Percentiles rank a stretch among this genome's conserved stretches.
phyloP scores from a whole-genome alignment of 164 flowering plant genomes.

The Magnolia changhungtana region DNA sequence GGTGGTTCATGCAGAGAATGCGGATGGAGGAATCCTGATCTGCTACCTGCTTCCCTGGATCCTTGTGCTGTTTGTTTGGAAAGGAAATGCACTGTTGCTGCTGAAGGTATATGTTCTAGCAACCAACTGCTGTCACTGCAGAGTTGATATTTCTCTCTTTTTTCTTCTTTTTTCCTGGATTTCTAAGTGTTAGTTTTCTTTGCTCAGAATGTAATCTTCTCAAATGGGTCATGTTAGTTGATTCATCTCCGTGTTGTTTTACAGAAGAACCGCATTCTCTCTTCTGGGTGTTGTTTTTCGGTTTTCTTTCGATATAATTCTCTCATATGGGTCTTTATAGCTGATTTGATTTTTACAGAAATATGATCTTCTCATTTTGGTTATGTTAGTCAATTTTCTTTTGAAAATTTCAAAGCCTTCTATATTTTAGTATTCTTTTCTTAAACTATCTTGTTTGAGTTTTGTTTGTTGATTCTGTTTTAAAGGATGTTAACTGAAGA shows the following conservation, averaged over 20 bases:
- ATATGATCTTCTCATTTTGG: neutral
- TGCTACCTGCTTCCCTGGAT: constrained; percentile 45
- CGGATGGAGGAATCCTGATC: constrained; percentile 66
- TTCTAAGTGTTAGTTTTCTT: neutral
- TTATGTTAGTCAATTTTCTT: neutral
- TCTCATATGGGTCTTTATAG: neutral
- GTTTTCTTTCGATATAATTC: neutral
- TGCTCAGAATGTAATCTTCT: neutral
- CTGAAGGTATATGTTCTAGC: constrained; percentile 57
- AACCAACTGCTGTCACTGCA: neutral
- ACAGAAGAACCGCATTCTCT: too few species aligned
- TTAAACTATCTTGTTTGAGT: neutral
- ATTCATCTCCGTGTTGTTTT: neutral
- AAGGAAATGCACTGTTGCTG: constrained; percentile 80
- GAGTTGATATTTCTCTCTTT: neutral
- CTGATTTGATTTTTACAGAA: too few species aligned
- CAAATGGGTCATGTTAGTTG: neutral
- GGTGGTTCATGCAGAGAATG: constrained; percentile 55
- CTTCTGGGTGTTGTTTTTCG: neutral
- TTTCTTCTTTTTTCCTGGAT: neutral
- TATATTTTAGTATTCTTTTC: neutral
- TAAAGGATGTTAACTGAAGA: neutral
- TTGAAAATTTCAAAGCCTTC: neutral
- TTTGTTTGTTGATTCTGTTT: too few species aligned
- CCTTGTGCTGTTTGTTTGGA: constrained; percentile 93